A percentile compares a stretch with the other conserved stretches of the same genome.
Conservation (phyloP, 176 grass and related monocot species). For the Alloteropsis semialata region DNA sequence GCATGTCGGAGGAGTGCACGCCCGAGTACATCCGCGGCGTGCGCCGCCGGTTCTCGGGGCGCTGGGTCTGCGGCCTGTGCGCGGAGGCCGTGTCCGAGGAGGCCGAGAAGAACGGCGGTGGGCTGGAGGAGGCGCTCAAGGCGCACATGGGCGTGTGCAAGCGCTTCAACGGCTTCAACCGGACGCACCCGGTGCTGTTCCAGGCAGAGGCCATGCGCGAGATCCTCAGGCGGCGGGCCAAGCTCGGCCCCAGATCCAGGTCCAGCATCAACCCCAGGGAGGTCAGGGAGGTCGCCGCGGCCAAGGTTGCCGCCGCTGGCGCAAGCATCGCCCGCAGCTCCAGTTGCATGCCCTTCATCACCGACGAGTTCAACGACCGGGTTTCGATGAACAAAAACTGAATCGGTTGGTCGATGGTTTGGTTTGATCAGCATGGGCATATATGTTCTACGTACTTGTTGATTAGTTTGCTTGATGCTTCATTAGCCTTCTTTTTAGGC, state of each 20-base stretch:
- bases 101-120: slow-evolving; percentile 43
- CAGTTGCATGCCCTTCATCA: slow-evolving; percentile 85
- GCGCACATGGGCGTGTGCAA: slow-evolving; percentile 68
- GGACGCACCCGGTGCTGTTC: slow-evolving; percentile 74
- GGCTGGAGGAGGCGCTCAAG: slow-evolving; percentile 45
- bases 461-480: slow-evolving; percentile 3
- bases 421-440: slow-evolving; percentile 18
- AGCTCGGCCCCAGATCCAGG: slow-evolving; percentile 45
- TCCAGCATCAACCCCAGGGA: slow-evolving; percentile 62
- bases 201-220: slow-evolving; percentile 92
- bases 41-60: slow-evolving; percentile 60
- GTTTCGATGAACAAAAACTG: background rate
- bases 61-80: slow-evolving; percentile 83
- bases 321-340: slow-evolving; percentile 58
- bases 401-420: background rate
- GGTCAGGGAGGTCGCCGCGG: background rate
- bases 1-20: slow-evolving; percentile 95
- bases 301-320: background rate
- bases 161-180: slow-evolving; percentile 66
- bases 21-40: slow-evolving; percentile 70
- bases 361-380: slow-evolving; percentile 37
- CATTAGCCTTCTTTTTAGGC: slow-evolving; percentile 16
- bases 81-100: slow-evolving; percentile 66
- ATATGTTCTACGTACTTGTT: background rate
- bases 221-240: slow-evolving; percentile 72